A percentile compares a stretch with the other conserved stretches of the same genome.
These are phyloP conservation scores for Phytophthora quininea DNA, from an alignment of 352 stramenopile species.

Conservation along the genomic window DNA sequence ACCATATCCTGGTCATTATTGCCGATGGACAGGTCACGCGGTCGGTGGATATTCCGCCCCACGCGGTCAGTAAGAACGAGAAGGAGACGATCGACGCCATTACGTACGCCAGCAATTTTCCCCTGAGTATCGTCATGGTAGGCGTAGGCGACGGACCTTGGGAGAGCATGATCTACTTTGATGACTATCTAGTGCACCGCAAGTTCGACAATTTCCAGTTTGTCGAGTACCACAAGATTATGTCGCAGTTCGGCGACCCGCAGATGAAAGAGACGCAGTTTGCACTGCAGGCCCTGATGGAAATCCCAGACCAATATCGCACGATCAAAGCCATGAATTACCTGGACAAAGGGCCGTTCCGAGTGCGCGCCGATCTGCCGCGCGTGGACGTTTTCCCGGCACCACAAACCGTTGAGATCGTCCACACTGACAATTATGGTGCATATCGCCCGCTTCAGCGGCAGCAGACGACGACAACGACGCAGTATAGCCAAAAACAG, in stretches of 20 bases:
- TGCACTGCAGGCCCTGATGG: constrained; percentile 83
- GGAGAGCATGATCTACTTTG: constrained; percentile 84
- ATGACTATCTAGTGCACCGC: constrained; percentile 77
- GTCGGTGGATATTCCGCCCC: constrained; percentile 75
- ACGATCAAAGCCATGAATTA: constrained; percentile 80
- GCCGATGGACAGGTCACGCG: constrained; percentile 87
- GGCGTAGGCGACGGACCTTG: constrained; percentile 83
- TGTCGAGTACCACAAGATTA: constrained; percentile 84
- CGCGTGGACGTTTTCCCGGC: constrained; percentile 70
- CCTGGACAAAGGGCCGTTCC: constrained; percentile 50
- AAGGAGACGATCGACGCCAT: constrained; percentile 90
- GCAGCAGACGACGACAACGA: constrained; percentile 22
- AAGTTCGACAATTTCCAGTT: constrained; percentile 92
- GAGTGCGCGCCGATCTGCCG: constrained; percentile 59
- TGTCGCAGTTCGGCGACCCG: constrained; percentile 43
- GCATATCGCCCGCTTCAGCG: constrained; percentile 35
- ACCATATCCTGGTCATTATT: constrained; percentile 91
- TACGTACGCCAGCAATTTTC: constrained; percentile 79
- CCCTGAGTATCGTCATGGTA: constrained; percentile 82
- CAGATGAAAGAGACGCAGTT: constrained; percentile 74
- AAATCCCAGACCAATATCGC: constrained; percentile 84
- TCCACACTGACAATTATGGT: constrained; percentile 31
- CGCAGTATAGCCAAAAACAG: constrained; percentile 23
- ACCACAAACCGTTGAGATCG: constrained; percentile 37
- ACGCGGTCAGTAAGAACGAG: constrained; percentile 84